These are phyloP conservation scores for Phytophthora pistaciae DNA, from an alignment of 352 stramenopile species.

Conservation along the genomic window DNA sequence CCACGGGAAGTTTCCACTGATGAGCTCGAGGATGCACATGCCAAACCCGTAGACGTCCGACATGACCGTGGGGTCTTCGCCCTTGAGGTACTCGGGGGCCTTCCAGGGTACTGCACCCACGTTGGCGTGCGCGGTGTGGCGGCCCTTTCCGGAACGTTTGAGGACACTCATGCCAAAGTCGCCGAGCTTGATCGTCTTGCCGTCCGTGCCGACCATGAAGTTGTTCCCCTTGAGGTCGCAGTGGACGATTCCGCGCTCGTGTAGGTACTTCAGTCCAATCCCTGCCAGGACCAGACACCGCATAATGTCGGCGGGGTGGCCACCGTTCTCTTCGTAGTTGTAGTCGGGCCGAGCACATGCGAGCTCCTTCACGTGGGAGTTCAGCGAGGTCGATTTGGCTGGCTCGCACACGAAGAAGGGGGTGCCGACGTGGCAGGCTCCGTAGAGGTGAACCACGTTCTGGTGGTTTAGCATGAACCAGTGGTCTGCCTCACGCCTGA, in stretches of 20 bases:
- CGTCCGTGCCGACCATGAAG: constrained; percentile 39
- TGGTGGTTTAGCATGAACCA: constrained; percentile 46
- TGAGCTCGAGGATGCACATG: constrained; percentile 47
- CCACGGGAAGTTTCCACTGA: constrained; percentile 40
- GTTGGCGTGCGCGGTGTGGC: constrained; percentile 5
- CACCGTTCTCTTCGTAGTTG: constrained; percentile 25
- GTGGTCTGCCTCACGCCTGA: constrained; percentile 35
- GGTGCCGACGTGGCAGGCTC: constrained; percentile 37
- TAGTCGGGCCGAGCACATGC: constrained; percentile 11
- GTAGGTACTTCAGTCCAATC: constrained; percentile 44
- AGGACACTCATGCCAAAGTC: constrained; percentile 44
- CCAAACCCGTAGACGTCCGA: constrained; percentile 43
- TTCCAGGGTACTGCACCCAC: constrained; percentile 39
- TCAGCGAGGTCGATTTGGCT: constrained; percentile 28
- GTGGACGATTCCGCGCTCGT: constrained; percentile 41
- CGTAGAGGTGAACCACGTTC: constrained; percentile 44
- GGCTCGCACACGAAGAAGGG: constrained; percentile 44
- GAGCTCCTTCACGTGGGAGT: constrained; percentile 26
- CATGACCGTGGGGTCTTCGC: constrained; percentile 13
- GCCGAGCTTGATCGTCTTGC: constrained; percentile 41
- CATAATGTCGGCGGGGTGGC: constrained; percentile 32
- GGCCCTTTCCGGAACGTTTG: constrained; percentile 26
- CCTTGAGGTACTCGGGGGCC: constrained; percentile 34
- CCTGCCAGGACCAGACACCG: constrained; percentile 31
- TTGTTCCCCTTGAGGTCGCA: constrained; percentile 50